Percentiles rank a stretch among this genome's conserved stretches.
Evolutionary conservation across 352 stramenopile genomes (phyloP).

Genomic region (Salisapilia sapeloensis): DNA sequence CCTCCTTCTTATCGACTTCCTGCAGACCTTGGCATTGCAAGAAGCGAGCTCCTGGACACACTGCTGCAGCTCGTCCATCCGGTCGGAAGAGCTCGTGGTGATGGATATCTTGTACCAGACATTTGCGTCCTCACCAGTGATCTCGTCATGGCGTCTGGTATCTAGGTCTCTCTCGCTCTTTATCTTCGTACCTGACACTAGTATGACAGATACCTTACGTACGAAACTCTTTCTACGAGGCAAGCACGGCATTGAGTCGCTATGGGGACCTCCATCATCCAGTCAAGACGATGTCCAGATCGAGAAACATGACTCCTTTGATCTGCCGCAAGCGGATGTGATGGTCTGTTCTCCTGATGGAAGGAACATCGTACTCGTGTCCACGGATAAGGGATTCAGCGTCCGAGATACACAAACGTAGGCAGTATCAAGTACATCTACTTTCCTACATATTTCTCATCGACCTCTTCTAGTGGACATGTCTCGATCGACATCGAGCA

Average conservation of each 20-base stretch:
- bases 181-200: no score
- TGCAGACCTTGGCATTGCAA: no score
- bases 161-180: no score
- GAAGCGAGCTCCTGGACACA: no score
- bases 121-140: no score
- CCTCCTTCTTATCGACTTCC: no score
- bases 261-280: constrained; percentile 52
- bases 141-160: no score
- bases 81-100: no score
- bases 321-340: constrained; percentile 22
- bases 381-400: constrained; percentile 37
- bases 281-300: constrained; percentile 28
- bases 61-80: no score
- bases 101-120: no score
- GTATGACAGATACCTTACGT: no score
- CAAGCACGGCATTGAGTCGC: constrained; percentile 50
- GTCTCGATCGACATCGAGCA: constrained; percentile 46
- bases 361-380: constrained; percentile 41
- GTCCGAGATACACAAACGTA: constrained; percentile 49
- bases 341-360: constrained; percentile 67
- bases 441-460: not conserved
- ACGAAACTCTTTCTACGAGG: constrained; percentile 79
- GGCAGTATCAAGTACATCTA: constrained; percentile 1
- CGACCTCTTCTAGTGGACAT: constrained; percentile 14
- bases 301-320: constrained; percentile 30